phyloP scores from a whole-genome alignment of 2,329 filamentous ascomycete genomes.

The Clathrospora elynae region DNA sequence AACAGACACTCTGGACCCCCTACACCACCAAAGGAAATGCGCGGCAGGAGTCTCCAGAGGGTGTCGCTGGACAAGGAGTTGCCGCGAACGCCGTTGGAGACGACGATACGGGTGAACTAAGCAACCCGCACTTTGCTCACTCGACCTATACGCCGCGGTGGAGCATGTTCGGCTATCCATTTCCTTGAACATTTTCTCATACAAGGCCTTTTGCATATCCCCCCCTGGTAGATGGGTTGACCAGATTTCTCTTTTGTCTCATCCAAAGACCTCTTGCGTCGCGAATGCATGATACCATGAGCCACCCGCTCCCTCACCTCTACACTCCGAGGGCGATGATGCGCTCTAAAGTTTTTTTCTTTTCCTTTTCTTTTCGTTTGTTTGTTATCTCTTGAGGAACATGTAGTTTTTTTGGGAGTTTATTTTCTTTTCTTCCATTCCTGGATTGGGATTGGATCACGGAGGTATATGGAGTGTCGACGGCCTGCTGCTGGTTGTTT shows the following conservation, averaged over 20 bases:
- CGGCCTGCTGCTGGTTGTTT: too few relatives aligned
- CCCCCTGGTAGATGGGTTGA: neutral
- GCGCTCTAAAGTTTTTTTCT: neutral
- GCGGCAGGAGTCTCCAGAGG: conserved; percentile 25
- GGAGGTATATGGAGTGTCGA: too few relatives aligned
- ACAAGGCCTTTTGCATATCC: conserved; percentile 11
- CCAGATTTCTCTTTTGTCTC: neutral
- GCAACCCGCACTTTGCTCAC: neutral
- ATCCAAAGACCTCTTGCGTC: neutral
- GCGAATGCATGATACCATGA: conserved; percentile 32
- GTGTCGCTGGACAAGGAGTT: conserved; percentile 42
- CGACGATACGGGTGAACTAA: conserved; percentile 41
- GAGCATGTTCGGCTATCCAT: too few relatives aligned
- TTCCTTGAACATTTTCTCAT: too few relatives aligned
- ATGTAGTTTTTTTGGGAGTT: conserved; percentile 4
- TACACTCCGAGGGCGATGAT: too few relatives aligned
- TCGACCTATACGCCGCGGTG: too few relatives aligned
- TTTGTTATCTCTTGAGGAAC: conserved; percentile 1
- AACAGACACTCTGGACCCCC: conserved; percentile 43
- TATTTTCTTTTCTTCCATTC: conserved; percentile 4
- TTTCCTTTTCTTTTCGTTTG: conserved; percentile 4
- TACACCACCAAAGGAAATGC: conserved; percentile 49
- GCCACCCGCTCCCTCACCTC: conserved; percentile 4
- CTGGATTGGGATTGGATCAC: too few relatives aligned
- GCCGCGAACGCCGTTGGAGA: conserved; percentile 43